Evolutionary conservation across 805 yeast genomes (phyloP).

Genomic region (Candida dajiaensis): DNA sequence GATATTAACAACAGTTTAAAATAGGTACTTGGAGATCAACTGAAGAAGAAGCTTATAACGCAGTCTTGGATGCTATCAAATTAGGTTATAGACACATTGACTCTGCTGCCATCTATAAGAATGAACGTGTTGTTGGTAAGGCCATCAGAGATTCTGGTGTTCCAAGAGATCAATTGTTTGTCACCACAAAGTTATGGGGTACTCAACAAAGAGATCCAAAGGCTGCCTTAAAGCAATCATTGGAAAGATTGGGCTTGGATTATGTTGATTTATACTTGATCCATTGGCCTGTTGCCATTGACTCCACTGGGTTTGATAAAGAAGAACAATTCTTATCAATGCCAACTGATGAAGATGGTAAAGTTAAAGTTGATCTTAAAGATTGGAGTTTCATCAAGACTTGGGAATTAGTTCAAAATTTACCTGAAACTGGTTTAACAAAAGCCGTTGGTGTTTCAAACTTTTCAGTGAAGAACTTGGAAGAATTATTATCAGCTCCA

Average conservation of each 20-base stretch:
- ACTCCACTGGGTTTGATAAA: constrained; percentile 30
- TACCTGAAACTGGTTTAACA: constrained; percentile 10
- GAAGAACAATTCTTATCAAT: constrained; percentile 8
- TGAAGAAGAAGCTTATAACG: constrained; percentile 22
- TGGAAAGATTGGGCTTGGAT: constrained; percentile 59
- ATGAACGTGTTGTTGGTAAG: constrained; percentile 49
- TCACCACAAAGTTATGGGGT: constrained; percentile 69
- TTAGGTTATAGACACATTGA: constrained; percentile 61
- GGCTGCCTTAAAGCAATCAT: constrained; percentile 50
- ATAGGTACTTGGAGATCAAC: constrained; percentile 41
- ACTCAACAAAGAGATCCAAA: constrained; percentile 38
- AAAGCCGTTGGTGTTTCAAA: constrained; percentile 21
- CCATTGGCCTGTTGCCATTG: constrained; percentile 75
- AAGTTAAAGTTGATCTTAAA: constrained; percentile 41
- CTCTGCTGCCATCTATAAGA: constrained; percentile 49
- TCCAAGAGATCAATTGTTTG: constrained; percentile 57
- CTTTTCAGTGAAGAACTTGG: constrained; percentile 17
- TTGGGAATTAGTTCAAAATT: constrained; percentile 16
- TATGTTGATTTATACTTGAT: constrained; percentile 74
- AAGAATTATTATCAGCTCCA: constrained; percentile 10
- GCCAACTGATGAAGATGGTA: constrained; percentile 30
- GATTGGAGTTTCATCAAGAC: constrained; percentile 32
- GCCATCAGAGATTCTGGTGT: constrained; percentile 52
- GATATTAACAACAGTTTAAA: too few species aligned
- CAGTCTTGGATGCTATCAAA: constrained; percentile 14